Percentiles rank a stretch among this genome's conserved stretches.
Conservation (phyloP, 306 rosid genomes). For the Styphnolobium japonicum region DNA sequence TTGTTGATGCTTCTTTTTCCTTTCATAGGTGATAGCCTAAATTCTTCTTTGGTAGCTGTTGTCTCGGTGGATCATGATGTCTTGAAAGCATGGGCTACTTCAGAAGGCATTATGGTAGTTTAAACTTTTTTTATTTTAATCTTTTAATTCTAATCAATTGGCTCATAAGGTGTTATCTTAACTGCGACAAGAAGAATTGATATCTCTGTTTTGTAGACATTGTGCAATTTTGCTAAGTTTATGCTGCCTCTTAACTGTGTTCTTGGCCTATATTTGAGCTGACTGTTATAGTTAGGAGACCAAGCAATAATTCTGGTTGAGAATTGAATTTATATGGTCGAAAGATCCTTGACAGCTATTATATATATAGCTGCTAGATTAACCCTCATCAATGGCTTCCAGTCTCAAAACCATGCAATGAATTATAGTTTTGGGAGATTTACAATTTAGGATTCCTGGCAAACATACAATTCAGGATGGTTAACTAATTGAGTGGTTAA, state of each 20-base stretch:
- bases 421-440: neutral
- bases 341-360: neutral
- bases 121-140: slow-evolving; percentile 15
- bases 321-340: neutral
- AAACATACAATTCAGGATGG: neutral
- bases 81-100: slow-evolving; percentile 83
- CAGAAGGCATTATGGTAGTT: slow-evolving; percentile 71
- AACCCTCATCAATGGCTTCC: neutral
- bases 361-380: neutral
- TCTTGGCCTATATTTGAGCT: neutral
- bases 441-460: neutral
- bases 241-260: neutral
- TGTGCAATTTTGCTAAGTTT: neutral
- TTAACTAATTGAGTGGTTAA: neutral
- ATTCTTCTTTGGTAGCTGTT: slow-evolving; percentile 81
- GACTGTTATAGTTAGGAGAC: neutral
- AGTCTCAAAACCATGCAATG: neutral
- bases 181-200: neutral
- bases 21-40: slow-evolving; percentile 84
- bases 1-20: slow-evolving; percentile 33
- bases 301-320: neutral
- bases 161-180: neutral
- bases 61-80: slow-evolving; percentile 76
- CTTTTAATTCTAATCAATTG: neutral
- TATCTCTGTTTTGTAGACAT: neutral